phyloP scores from a whole-genome alignment of 139 green algal species.

The Astrephomene gubernaculifera region DNA sequence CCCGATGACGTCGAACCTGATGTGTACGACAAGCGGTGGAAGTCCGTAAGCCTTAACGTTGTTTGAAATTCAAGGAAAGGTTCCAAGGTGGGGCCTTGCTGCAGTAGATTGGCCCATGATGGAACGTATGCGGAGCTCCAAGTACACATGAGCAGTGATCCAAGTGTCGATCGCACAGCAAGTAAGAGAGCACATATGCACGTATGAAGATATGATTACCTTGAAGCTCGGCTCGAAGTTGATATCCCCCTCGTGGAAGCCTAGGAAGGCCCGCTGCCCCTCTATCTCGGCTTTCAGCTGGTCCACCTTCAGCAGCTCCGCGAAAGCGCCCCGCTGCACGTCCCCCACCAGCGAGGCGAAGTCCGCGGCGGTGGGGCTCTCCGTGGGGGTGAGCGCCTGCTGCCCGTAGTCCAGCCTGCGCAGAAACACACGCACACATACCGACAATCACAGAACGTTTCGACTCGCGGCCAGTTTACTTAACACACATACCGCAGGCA shows the following conservation, averaged over 20 bases:
- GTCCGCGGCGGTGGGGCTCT: constrained; percentile 58
- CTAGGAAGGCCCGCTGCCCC: constrained; percentile 60
- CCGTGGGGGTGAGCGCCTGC: constrained; percentile 52
- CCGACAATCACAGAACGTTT: too few relatives aligned
- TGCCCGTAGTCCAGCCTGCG: constrained; percentile 62
- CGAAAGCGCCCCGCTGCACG: constrained; percentile 8
- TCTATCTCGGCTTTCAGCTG: constrained; percentile 63
- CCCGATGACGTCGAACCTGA: constrained; percentile 45
- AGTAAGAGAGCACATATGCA: too few relatives aligned
- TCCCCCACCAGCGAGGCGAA: constrained; percentile 52
- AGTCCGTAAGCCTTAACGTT: too few relatives aligned
- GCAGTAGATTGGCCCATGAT: too few relatives aligned
- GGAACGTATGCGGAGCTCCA: too few relatives aligned
- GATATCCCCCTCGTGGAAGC: constrained; percentile 71
- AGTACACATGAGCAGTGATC: too few relatives aligned
- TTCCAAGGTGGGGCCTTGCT: too few relatives aligned
- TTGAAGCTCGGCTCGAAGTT: constrained; percentile 80
- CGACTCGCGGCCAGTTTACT: too few relatives aligned
- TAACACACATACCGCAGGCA: too few relatives aligned
- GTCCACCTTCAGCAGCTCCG: constrained; percentile 12
- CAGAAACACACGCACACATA: not conserved
- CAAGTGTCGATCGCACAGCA: too few relatives aligned
- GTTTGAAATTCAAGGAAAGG: too few relatives aligned
- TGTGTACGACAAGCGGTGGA: not conserved
- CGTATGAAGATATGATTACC: constrained; percentile 55